Evolutionary conservation across 768 basidiomycete species (phyloP), one percentile per base, ranked within the genome.

Genomic region (Trametes sanguinea): DNA sequence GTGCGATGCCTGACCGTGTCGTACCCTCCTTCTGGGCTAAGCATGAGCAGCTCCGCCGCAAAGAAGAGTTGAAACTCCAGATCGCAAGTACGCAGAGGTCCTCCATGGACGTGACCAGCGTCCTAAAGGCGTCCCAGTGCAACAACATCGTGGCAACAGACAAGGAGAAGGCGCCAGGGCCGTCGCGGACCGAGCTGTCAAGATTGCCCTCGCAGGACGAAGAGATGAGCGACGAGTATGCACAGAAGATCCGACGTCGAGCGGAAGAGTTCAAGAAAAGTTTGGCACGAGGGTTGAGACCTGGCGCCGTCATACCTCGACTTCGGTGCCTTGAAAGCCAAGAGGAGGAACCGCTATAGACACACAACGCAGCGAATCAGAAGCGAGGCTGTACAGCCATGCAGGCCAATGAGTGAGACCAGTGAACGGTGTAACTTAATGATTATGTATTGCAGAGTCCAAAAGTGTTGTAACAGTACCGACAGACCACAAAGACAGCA

Each of bases 21-120:
- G 94, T 71, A 65, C 81, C 6, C 82, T 82, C 64, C 85, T 85
- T 33, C 83, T 86, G 48, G 66, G 67, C 2, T 60, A 69, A 53
- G 85, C 84, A 56, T 72, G 54, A 57, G 32, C 61, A 57, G 13
- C 54, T 33, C 9, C 48, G 39, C 5, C 27, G 35, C n/a, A 54
- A 37, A 32, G 54, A 53, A 40, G 53, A 35, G 33, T 42, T 37
- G 14, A 33, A 29, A 9, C 7, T 7, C 29, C 50, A 54, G 51
- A 54, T 32, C 10, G 47, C 11, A 35, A 5, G 9, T 16, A 17
- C 35, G 14, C 52, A 11, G 32, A 29, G 27, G 27, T 9, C 51
- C 4, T 22, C 37, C 16, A 11, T 5, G 14, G 14, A 43, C 14
- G 56, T 13, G n/a, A 17, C 22, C 22, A 9, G 37, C 39, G 54